Evolutionary conservation across 768 basidiomycete species (phyloP).

Genomic region (Tylopilus sp.): DNA sequence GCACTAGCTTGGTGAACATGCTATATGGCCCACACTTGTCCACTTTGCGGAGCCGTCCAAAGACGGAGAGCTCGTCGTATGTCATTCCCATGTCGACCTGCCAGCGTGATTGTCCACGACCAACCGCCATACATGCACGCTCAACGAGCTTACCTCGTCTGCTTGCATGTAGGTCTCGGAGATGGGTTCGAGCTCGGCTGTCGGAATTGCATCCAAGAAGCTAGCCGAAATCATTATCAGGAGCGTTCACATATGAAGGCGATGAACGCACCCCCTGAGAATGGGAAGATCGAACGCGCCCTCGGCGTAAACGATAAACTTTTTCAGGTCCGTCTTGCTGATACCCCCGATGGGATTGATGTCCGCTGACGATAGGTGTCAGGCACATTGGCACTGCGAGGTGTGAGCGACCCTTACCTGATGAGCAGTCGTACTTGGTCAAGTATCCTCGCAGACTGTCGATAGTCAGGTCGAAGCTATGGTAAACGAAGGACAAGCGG

Average conservation of each 20-base stretch:
- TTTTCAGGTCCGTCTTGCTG: slow-evolving; percentile 96
- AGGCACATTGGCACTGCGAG: background rate
- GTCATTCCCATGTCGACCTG: slow-evolving; percentile 99
- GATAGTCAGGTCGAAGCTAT: background rate
- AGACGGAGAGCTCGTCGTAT: slow-evolving; percentile 70
- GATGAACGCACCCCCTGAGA: slow-evolving; percentile 55
- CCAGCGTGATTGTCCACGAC: too few species aligned
- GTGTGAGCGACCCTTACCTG: slow-evolving; percentile 44
- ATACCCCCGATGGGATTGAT: slow-evolving; percentile 98
- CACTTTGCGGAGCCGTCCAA: slow-evolving; percentile 90
- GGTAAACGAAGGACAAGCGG: background rate
- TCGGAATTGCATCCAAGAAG: slow-evolving; percentile 89
- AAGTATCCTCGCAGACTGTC: slow-evolving; percentile 88
- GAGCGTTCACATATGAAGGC: background rate
- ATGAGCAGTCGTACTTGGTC: slow-evolving; percentile 97
- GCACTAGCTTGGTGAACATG: slow-evolving; percentile 92
- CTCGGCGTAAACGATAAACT: slow-evolving; percentile 86
- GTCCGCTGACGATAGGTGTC: slow-evolving; percentile 55
- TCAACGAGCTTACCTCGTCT: slow-evolving; percentile 65
- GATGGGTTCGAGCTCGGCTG: slow-evolving; percentile 95
- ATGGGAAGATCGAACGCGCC: slow-evolving; percentile 81
- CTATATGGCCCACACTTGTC: slow-evolving; percentile 98
- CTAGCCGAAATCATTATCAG: slow-evolving; percentile 37
- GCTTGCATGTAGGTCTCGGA: slow-evolving; percentile 92
- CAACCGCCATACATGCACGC: too few species aligned